Base-by-base conservation (phyloP, 2,329 filamentous ascomycete genomes). In the Penicillium palitans region DNA sequence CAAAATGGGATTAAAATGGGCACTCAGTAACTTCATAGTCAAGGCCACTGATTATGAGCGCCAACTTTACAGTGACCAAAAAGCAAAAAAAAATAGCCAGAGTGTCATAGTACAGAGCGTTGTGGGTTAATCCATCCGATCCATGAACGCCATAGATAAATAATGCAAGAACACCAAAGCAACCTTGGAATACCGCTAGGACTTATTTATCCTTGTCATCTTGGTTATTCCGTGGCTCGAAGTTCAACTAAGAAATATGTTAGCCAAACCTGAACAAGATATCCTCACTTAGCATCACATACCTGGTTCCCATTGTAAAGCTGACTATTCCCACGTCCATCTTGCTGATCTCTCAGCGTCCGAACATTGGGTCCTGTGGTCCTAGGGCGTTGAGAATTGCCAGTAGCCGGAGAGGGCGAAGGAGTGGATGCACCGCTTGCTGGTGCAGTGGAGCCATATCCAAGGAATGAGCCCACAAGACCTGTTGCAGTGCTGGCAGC, bases 241-340 rank as follows among this genome's bases (percentile, higher is more conserved):
- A 90, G 64, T 89, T 90, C 55, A 88, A 73, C 86, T 90, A 62
- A 52, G 45, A 15, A 2, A 41, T 13, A 37, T 46, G 13, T 51
- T 48, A 50, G 60, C 41, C 17, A 40, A 15, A 15, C 21, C 15
- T 35, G n/a, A 24, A 13, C 15, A 52, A 25, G 3, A 35, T 35
- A 5, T 37, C 25, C 7, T 13, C 8, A 12, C 5, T n/a, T 35
- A 19, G 13, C 15, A 42, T 6, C 10, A 78, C 85, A 75, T 80
- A 93, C 90, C 72, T 90, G 90, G 70, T 96, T 97, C 1, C 93
- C 93, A 69, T 97, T 97, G 71, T 97, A 96, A 47, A 96, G 84
- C 69, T 96, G 88, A 45, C 86, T 83, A 61, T 87, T 82, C 55
- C 83, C 76, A 53, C 80, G 79, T 40, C 81, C 78, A 60, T 84